These are phyloP conservation scores for Phaseolus coccineus DNA, from an alignment of 331 rosid genomes.

Conservation along the genomic window DNA sequence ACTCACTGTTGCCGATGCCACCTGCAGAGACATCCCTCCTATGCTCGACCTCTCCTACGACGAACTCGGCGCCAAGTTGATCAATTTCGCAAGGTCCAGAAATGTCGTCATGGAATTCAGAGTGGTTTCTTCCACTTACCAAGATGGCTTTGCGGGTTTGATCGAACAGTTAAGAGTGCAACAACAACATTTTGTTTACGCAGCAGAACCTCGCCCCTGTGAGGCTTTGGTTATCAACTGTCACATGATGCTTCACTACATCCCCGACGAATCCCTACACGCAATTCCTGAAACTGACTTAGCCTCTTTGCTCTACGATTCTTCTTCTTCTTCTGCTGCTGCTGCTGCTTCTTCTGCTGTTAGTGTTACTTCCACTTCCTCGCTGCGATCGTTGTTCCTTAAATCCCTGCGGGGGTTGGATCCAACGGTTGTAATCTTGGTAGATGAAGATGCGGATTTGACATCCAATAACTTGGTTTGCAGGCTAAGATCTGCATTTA, in stretches of 20 bases:
- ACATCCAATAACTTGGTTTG: conserved; percentile 67
- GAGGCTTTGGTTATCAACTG: conserved; percentile 86
- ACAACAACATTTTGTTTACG: conserved; percentile 54
- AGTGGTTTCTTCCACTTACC: conserved; percentile 62
- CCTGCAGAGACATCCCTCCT: conserved; percentile 64
- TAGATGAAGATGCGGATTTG: conserved; percentile 89
- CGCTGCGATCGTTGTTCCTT: conserved; percentile 69
- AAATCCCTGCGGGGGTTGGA: conserved; percentile 65
- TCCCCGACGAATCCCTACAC: conserved; percentile 69
- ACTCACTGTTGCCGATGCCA: conserved; percentile 63
- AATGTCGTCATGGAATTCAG: conserved; percentile 73
- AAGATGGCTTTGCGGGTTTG: conserved; percentile 69
- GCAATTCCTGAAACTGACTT: neutral
- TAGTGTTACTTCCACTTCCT: conserved; percentile 6
- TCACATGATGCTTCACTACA: conserved; percentile 92
- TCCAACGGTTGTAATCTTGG: conserved; percentile 73
- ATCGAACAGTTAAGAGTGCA: conserved; percentile 76
- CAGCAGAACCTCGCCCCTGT: conserved; percentile 26
- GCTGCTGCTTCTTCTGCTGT: neutral
- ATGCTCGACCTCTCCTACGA: conserved; percentile 74
- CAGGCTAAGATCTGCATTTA: conserved; percentile 80
- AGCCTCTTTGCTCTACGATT: conserved; percentile 24
- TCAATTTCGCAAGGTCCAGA: conserved; percentile 75
- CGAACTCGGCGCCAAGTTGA: conserved; percentile 71
- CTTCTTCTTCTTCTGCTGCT: neutral